Evolutionary conservation across 345 rosid genomes (phyloP).

Genomic region (Durio zibethinus): DNA sequence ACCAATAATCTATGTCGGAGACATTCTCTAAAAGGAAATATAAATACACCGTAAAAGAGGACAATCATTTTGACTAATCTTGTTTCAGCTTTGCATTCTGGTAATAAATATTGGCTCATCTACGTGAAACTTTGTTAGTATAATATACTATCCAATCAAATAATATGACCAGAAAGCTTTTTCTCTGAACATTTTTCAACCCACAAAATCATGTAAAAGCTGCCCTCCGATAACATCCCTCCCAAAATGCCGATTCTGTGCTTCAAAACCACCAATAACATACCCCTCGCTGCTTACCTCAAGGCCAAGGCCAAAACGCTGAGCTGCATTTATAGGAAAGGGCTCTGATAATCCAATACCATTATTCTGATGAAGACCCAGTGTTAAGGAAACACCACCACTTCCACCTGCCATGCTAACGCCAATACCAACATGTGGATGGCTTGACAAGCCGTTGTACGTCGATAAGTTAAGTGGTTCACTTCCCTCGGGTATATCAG

Average conservation of each 20-base stretch:
- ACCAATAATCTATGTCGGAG: conserved; percentile 15
- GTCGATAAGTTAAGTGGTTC: conserved; percentile 29
- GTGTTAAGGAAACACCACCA: conserved; percentile 65
- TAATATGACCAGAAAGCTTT: background rate
- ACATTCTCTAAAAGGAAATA: conserved; percentile 10
- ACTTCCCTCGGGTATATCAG: conserved; percentile 30
- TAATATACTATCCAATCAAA: background rate
- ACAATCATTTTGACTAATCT: background rate
- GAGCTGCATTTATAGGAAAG: conserved; percentile 60
- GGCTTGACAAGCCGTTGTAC: conserved; percentile 38
- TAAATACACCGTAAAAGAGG: background rate
- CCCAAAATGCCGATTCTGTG: conserved; percentile 55
- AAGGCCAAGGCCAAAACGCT: conserved; percentile 59
- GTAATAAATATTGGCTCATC: conserved; percentile 4
- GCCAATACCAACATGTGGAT: conserved; percentile 39
- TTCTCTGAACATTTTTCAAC: conserved; percentile 33
- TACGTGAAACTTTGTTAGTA: conserved; percentile 14
- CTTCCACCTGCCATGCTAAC: conserved; percentile 44
- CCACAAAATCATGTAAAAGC: conserved; percentile 87
- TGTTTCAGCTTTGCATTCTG: conserved; percentile 8
- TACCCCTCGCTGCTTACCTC: conserved; percentile 47
- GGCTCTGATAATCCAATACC: conserved; percentile 60
- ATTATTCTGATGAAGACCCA: conserved; percentile 79
- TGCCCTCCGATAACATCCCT: conserved; percentile 78
- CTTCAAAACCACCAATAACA: conserved; percentile 54